Evolutionary conservation across 225 moss, liverwort and hornwort genomes (phyloP).

Genomic region (Sphagnum tenellum): DNA sequence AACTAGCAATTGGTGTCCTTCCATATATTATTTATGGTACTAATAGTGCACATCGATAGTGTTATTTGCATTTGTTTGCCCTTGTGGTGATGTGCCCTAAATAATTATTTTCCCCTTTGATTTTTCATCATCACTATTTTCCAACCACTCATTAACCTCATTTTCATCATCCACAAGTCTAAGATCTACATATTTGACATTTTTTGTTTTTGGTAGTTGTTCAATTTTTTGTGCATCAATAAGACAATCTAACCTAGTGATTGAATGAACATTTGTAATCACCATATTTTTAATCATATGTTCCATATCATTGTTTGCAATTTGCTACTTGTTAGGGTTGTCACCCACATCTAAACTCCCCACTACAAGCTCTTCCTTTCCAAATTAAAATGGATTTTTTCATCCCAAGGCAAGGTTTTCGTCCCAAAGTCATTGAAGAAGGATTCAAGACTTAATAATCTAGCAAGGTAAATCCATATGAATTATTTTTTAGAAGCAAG

Average conservation of each 20-base stretch:
- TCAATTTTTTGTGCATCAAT: constrained; percentile 11
- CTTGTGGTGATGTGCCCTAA: constrained; percentile 5
- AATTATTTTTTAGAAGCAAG: no score
- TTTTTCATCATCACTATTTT: constrained; percentile 50
- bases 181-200: constrained; percentile 27
- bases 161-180: constrained; percentile 63
- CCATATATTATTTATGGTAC: no score
- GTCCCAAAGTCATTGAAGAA: constrained; percentile 40
- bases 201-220: constrained; percentile 20
- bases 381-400: constrained; percentile 23
- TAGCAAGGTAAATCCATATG: constrained; percentile 11
- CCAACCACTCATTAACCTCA: constrained; percentile 88
- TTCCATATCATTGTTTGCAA: no score
- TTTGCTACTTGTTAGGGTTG: no score
- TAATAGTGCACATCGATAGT: no score
- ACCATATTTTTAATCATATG: no score
- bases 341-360: no score
- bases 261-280: constrained; percentile 13
- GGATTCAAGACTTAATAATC: constrained; percentile 56
- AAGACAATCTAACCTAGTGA: constrained; percentile 12
- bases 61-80: not conserved
- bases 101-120: constrained; percentile 24
- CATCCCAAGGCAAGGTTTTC: constrained; percentile 13
- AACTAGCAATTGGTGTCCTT: no score
- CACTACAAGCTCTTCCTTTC: constrained; percentile 32